Conservation (phyloP, 495 filamentous ascomycete genomes). For the Apodospora peruviana region DNA sequence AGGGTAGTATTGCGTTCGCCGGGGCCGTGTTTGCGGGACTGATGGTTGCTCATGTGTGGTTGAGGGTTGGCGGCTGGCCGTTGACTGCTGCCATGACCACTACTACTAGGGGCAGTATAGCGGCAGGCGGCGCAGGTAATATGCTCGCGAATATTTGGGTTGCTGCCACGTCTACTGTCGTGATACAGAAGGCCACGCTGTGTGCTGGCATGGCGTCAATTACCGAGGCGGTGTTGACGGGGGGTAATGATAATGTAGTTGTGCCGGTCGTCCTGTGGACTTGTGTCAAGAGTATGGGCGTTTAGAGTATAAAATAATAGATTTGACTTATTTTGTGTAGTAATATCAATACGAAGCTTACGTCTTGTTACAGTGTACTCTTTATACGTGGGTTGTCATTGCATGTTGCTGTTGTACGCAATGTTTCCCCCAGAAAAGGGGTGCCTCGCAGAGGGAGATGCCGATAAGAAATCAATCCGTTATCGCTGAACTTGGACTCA, state of each 20-base stretch:
- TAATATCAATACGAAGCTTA: too few species aligned
- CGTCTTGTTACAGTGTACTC: too few species aligned
- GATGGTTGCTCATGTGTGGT: conserved; percentile 66
- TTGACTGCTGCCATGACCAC: conserved; percentile 17
- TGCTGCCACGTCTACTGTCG: conserved; percentile 22
- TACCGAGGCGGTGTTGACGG: conserved; percentile 91
- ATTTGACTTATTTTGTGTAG: background rate
- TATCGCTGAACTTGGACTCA: too few species aligned
- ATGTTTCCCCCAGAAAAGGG: too few species aligned
- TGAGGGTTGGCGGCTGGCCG: conserved; percentile 67
- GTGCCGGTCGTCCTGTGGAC: conserved; percentile 94
- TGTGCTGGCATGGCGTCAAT: conserved; percentile 80
- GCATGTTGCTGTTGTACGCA: too few species aligned
- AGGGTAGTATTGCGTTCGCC: conserved; percentile 84
- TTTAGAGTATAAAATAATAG: conserved; percentile 7
- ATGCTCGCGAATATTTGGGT: conserved; percentile 8
- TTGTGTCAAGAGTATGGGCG: conserved; percentile 67
- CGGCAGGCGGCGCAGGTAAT: conserved; percentile 13
- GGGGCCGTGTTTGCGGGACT: conserved; percentile 72
- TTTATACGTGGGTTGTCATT: too few species aligned
- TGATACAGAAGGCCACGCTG: conserved; percentile 52
- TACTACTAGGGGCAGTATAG: conserved; percentile 12
- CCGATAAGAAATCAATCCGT: too few species aligned
- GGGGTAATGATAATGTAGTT: conserved; percentile 97
- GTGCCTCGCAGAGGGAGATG: too few species aligned